A percentile compares a stretch with the other conserved stretches of the same genome.
phyloP scores from a whole-genome alignment of 31 red algal species.

The Porphyra umbilicalis region DNA sequence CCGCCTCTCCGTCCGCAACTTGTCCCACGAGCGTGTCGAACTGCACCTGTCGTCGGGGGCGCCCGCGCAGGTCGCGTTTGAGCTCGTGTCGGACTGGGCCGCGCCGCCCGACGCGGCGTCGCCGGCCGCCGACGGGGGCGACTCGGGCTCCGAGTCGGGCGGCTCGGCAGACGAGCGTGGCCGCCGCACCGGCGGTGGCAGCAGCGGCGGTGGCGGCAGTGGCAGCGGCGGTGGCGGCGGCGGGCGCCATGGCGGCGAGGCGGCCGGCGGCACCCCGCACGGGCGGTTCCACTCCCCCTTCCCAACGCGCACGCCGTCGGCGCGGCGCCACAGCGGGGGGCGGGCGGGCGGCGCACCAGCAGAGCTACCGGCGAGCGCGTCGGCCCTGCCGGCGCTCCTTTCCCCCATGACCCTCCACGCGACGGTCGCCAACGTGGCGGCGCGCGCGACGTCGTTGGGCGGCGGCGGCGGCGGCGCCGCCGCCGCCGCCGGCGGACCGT shows the following conservation, averaged over 20 bases:
- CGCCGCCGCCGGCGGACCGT: no score
- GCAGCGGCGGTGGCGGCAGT: no score
- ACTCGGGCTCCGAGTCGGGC: not conserved
- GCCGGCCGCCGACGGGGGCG: not conserved
- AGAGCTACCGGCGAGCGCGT: not conserved
- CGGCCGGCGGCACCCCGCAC: not conserved
- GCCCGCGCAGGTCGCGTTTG: conserved; percentile 9
- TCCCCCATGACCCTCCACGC: not conserved
- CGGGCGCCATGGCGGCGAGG: not conserved
- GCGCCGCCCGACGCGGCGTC: not conserved
- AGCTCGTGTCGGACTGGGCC: conserved; percentile 1
- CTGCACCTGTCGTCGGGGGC: conserved; percentile 8
- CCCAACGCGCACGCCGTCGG: not conserved
- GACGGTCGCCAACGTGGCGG: not conserved
- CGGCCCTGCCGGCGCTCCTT: not conserved
- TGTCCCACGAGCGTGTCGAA: conserved; percentile 5
- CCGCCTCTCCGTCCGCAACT: conserved; percentile 7
- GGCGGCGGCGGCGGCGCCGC: no score
- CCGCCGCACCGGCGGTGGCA: no score
- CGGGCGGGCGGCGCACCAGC: not conserved
- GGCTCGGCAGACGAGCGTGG: no score
- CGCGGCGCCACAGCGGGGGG: not conserved
- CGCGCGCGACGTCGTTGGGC: not conserved
- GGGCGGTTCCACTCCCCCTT: not conserved
- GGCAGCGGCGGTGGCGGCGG: not conserved